These are phyloP conservation scores for Candida sojae DNA, from an alignment of 1,139 yeast species.

Conservation along the genomic window DNA sequence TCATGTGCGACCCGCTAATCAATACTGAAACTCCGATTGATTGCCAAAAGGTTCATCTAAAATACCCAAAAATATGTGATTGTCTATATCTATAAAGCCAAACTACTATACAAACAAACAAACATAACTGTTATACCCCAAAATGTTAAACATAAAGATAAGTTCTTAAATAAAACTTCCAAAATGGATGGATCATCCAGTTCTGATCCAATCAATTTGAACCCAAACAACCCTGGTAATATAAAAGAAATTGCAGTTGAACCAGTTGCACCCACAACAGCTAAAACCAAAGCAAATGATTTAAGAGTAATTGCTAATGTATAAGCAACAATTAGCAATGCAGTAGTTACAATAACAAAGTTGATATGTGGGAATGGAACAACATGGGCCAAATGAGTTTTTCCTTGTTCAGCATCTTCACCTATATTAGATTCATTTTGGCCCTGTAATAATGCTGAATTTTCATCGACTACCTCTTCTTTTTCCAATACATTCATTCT, in stretches of 20 bases:
- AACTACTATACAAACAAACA: conserved; percentile 40
- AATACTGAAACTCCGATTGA: too few species aligned
- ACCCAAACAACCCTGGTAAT: conserved; percentile 61
- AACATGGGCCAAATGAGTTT: conserved; percentile 19
- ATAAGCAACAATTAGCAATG: conserved; percentile 47
- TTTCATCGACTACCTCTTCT: conserved; percentile 10
- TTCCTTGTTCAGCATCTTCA: conserved; percentile 12
- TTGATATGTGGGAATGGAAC: conserved; percentile 55
- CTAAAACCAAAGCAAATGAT: conserved; percentile 57
- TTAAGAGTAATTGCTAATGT: conserved; percentile 43
- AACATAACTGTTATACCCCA: conserved; percentile 49
- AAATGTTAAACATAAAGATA: conserved; percentile 34
- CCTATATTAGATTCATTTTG: conserved; percentile 1
- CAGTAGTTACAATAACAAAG: conserved; percentile 50
- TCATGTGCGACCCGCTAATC: too few species aligned
- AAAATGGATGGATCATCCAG: conserved; percentile 23
- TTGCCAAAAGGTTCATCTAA: too few species aligned
- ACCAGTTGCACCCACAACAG: conserved; percentile 63
- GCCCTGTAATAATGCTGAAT: conserved; percentile 12
- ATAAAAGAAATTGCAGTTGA: conserved; percentile 61
- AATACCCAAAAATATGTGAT: too few species aligned
- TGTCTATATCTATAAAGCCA: conserved; percentile 22
- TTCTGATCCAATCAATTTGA: conserved; percentile 44
- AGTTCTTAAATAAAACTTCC: conserved; percentile 25
- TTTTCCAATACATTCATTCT: conserved; percentile 6